Evolutionary conservation across 1,284 basidiomycete species (phyloP), one percentile per base, ranked within the genome.

Genomic region (Gastroboletus turbinatus): DNA sequence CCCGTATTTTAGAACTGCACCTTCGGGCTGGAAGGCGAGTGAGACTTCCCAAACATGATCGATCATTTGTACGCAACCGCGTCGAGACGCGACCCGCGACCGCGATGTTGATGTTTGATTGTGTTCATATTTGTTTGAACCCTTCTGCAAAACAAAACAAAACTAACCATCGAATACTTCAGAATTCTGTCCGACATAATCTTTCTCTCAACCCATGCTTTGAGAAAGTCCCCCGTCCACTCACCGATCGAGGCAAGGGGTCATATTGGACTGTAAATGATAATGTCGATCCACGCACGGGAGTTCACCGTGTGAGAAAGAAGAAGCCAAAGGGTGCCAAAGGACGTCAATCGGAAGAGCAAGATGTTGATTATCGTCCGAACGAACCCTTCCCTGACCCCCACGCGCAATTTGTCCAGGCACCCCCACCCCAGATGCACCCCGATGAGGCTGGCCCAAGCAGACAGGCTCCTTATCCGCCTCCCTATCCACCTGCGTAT

Each of bases 161-260:
- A 64, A 62, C 60, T 72, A 63, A 66, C 53, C 32, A 56, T 47
- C 2, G 58, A 52, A 61, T 61, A 52, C 60, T 52, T 23, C 67
- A 97, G 88, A 96, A 96, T 72, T 96, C 94, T 40, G 94, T 97
- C 62, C 87, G 94, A 47, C 94, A 96, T 75, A 96, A 96, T 66
- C 81, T 97, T 21, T 95, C 92, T 9, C 81, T 96, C 60, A 96
- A 96, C 70, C 92, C 94, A 59, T 95, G 92, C 65, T 96, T 96
- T 70, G 88, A 94, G 71, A 95, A 95, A 72, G 90, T 95, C 13
- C 86, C 93, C 2, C 85, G 93, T 19, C 92, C 93, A 16, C 79
- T 94, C 53, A 93, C 92, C 17, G 93, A 95, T 66, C 85, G 90
- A 52, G 90, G 90, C 50, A 92, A 92, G 67, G 90, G 90, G 25